Base-by-base conservation (phyloP, 129 eudicot genomes). In the Arctium minus region DNA sequence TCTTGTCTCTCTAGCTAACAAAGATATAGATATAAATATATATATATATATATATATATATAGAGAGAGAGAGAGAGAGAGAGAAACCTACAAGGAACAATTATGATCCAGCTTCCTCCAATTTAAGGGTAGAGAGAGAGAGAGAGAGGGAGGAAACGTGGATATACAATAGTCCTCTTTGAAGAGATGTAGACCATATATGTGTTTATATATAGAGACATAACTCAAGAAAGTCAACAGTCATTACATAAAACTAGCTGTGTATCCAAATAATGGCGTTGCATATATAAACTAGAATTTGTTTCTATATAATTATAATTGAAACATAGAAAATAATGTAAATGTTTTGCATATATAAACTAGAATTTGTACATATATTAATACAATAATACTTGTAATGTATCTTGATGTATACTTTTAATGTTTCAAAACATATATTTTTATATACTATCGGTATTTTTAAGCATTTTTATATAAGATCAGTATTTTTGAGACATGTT, bases 31-130 rank as follows among this genome's bases (percentile, higher is more conserved):
- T 33, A 48, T 12, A 30, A 2, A 76, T 76, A 53, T 30, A 31
- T 1, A 35, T n/a, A 77, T 76, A 53, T 30, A 31, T 1, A 35
- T n/a, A 77, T 72, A 73, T 37, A 50, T 39, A 50, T 31, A 76
- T 31, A 76, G 31, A 53, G 2, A 76, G 1, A 35, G 5, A 56
- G 33, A 35, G 78, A 44, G 8, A 75, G 29, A 75, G 13, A 77
- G 80, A 35, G 71, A 60, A 77, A 56, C 72, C 80, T 33, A 12
- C 32, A 35, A 60, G 35, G 38, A 77, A 22, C 9, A 10, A 46
- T 60, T 60, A 36, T 60, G 80, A 77, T 77, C 80, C 35, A 77
- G 9, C 72, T 35, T 77, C 48, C 80, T 35, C 32, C 72, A 33
- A 60, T 65, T 56, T 60, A 77, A 33, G 50, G 46, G 31, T 15